Percentiles rank a stretch among this genome's conserved stretches.
Conservation (phyloP, 1,284 basidiomycete genomes). For the Prillingera fragicola region DNA sequence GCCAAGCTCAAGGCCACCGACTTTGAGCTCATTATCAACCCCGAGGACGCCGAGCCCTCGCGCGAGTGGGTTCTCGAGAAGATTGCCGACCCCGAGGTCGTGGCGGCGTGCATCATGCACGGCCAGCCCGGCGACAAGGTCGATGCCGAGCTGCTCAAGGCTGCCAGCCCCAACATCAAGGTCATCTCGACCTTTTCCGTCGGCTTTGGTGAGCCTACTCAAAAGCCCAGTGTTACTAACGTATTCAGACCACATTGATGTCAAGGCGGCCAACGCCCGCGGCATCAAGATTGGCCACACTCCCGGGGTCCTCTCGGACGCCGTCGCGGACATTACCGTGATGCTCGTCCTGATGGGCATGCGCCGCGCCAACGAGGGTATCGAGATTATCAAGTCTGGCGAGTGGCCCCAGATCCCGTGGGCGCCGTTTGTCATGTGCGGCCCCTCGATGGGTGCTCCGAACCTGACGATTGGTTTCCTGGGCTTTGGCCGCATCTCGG, state of each 20-base stretch:
- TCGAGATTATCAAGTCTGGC: slow-evolving; percentile 62
- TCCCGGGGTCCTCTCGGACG: slow-evolving; percentile 80
- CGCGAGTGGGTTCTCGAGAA: slow-evolving; percentile 75
- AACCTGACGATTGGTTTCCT: slow-evolving; percentile 72
- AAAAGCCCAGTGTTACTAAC: neutral
- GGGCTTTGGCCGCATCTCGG: slow-evolving; percentile 88
- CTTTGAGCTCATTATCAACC: slow-evolving; percentile 58
- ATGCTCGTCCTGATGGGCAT: slow-evolving; percentile 89
- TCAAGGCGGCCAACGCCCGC: slow-evolving; percentile 59
- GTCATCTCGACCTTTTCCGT: slow-evolving; percentile 82
- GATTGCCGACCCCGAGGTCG: slow-evolving; percentile 60
- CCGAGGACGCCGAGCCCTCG: slow-evolving; percentile 60
- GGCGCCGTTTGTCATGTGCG: slow-evolving; percentile 59
- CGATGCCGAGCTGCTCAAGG: slow-evolving; percentile 65
- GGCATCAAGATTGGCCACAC: slow-evolving; percentile 80
- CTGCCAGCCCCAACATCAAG: slow-evolving; percentile 57
- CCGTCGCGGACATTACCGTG: slow-evolving; percentile 80
- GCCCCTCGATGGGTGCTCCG: slow-evolving; percentile 50
- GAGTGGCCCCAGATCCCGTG: slow-evolving; percentile 67
- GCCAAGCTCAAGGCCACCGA: slow-evolving; percentile 52
- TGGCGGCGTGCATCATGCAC: slow-evolving; percentile 38
- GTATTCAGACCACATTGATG: slow-evolving; percentile 69
- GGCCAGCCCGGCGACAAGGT: slow-evolving; percentile 51
- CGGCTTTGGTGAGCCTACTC: slow-evolving; percentile 70
- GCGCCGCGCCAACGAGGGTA: slow-evolving; percentile 64